Percentiles rank a stretch among this genome's conserved stretches.
phyloP scores from a whole-genome alignment of 164 flowering plant species.

The Chimonanthus praecox region DNA sequence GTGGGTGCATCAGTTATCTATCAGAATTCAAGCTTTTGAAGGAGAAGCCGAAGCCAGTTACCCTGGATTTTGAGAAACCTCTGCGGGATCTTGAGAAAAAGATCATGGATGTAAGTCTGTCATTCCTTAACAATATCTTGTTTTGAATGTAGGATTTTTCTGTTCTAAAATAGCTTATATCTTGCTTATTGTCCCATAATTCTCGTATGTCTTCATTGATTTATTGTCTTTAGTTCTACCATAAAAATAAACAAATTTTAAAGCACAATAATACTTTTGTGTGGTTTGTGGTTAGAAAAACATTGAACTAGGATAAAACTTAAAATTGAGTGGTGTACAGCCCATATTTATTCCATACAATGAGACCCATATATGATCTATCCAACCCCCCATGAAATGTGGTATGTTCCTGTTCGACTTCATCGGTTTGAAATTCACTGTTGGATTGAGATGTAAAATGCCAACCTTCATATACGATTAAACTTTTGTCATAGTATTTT shows the following conservation, averaged over 20 bases:
- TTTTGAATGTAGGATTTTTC: background rate
- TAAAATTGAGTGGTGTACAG: too few species aligned
- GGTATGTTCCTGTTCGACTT: too few species aligned
- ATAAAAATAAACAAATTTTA: background rate
- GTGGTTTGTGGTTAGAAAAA: too few species aligned
- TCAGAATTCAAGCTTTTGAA: constrained; percentile 83
- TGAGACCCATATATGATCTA: too few species aligned
- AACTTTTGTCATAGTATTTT: too few species aligned
- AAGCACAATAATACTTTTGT: too few species aligned
- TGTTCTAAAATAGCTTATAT: background rate
- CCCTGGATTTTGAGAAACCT: constrained; percentile 85
- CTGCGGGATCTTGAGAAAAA: constrained; percentile 72
- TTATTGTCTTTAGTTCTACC: background rate
- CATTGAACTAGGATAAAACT: too few species aligned
- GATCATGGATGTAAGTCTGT: constrained; percentile 56
- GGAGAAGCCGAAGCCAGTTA: constrained; percentile 79
- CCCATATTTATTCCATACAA: too few species aligned
- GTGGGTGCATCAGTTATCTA: constrained; percentile 60
- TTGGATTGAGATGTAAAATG: too few species aligned
- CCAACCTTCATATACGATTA: too few species aligned
- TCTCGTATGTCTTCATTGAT: background rate
- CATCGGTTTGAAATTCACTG: too few species aligned
- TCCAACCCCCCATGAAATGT: too few species aligned
- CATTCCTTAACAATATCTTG: background rate
- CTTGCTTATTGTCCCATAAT: background rate